Conservation (phyloP, 768 basidiomycete species). For the Xerocomus spinulosus region DNA sequence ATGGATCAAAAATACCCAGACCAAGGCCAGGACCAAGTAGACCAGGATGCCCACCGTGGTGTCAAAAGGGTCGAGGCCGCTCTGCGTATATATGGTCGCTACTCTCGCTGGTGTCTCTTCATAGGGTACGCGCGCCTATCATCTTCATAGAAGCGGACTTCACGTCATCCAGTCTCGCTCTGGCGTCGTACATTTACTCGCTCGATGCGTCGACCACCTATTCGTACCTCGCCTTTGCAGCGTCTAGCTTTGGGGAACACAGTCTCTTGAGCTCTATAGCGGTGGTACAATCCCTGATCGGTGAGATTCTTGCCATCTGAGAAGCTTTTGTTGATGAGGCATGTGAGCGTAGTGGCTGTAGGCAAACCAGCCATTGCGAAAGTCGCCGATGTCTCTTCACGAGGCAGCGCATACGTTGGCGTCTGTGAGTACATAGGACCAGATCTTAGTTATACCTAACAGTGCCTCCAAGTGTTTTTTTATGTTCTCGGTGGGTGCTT, state of each 20-base stretch:
- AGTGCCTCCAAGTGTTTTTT: slow-evolving; percentile 40
- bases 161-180: slow-evolving; percentile 40
- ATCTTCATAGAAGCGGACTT: neutral
- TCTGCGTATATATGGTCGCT: slow-evolving; percentile 47
- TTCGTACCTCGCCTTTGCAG: slow-evolving; percentile 57
- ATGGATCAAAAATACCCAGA: slow-evolving; percentile 2
- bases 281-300: slow-evolving; percentile 50
- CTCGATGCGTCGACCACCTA: slow-evolving; percentile 68
- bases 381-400: slow-evolving; percentile 64
- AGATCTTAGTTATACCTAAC: neutral
- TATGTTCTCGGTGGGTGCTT: slow-evolving; percentile 51
- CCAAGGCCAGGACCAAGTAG: no score
- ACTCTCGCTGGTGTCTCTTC: slow-evolving; percentile 57
- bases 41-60: slow-evolving; percentile 35
- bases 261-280: slow-evolving; percentile 53
- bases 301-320: slow-evolving; percentile 32
- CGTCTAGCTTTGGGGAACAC: slow-evolving; percentile 49
- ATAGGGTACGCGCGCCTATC: slow-evolving; percentile 39
- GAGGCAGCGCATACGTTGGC: slow-evolving; percentile 56
- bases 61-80: slow-evolving; percentile 49
- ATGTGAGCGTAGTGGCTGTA: slow-evolving; percentile 35
- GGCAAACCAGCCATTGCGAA: slow-evolving; percentile 72
- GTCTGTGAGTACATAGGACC: slow-evolving; percentile 43
- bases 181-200: slow-evolving; percentile 74
- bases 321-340: slow-evolving; percentile 6